Conservation (phyloP, 345 rosid genomes). For the Isatis tinctoria region DNA sequence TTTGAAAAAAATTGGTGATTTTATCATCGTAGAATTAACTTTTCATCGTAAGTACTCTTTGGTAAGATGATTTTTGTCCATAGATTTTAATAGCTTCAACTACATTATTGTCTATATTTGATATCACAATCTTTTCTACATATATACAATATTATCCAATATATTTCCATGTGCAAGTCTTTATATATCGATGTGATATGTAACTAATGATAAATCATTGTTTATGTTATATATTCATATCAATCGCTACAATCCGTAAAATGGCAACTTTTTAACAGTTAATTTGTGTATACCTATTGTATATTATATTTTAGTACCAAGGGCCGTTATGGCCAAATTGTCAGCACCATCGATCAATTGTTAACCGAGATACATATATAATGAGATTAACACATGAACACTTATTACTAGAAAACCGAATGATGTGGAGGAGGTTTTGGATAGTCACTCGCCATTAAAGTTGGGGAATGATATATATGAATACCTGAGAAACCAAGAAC, state of each 20-base stretch:
- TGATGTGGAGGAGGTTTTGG: too few species aligned
- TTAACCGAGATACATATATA: too few species aligned
- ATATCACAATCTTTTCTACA: not conserved
- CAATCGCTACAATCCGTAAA: not conserved
- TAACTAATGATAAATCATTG: not conserved
- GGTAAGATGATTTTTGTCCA: not conserved
- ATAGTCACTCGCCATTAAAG: too few species aligned
- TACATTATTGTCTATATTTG: conserved; percentile 11
- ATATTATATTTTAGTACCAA: not conserved
- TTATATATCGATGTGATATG: conserved; percentile 6
- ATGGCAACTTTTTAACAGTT: not conserved
- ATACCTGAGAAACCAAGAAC: too few species aligned
- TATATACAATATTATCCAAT: not conserved
- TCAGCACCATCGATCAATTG: too few species aligned
- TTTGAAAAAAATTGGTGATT: not conserved
- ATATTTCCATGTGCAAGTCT: conserved; percentile 8
- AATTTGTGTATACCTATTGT: not conserved
- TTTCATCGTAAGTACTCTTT: not conserved
- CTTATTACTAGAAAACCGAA: too few species aligned
- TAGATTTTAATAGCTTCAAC: not conserved
- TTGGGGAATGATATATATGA: too few species aligned
- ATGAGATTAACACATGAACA: too few species aligned
- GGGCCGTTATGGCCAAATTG: too few species aligned
- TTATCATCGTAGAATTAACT: not conserved
- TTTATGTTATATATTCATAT: not conserved